These are phyloP conservation scores for Conringia planisiliqua DNA, from an alignment of 345 rosid species.

Conservation along the genomic window DNA sequence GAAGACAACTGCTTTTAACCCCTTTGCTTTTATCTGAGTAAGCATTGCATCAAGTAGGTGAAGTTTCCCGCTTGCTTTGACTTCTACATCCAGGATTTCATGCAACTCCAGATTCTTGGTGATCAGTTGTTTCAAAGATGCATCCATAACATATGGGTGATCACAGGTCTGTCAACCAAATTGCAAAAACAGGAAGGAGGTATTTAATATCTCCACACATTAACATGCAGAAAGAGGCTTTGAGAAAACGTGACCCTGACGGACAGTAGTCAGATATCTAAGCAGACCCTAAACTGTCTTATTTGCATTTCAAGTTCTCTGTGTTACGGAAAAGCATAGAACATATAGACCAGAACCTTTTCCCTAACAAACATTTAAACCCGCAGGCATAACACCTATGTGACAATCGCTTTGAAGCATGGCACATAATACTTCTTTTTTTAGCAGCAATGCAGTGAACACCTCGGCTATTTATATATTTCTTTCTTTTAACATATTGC, in stretches of 20 bases:
- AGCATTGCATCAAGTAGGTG: constrained; percentile 77
- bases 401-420: constrained; percentile 16
- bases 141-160: constrained; percentile 74
- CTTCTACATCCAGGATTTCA: constrained; percentile 62
- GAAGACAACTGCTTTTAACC: constrained; percentile 65
- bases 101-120: constrained; percentile 32
- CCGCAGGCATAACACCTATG: neutral
- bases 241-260: constrained; percentile 1
- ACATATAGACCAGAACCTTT: constrained; percentile 9
- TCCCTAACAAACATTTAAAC: neutral
- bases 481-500: neutral
- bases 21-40: constrained; percentile 44
- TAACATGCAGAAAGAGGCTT: constrained; percentile 13
- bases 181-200: constrained; percentile 15
- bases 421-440: neutral
- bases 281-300: constrained; percentile 16
- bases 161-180: constrained; percentile 76
- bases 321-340: neutral
- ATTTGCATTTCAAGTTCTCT: constrained; percentile 13
- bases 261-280: constrained; percentile 12
- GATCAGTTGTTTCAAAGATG: constrained; percentile 39
- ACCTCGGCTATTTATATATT: neutral
- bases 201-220: constrained; percentile 3
- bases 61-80: constrained; percentile 90
- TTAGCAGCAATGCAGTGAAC: constrained; percentile 14